These are phyloP conservation scores for Hibiscus trionum DNA, from an alignment of 345 rosid species.

Conservation along the genomic window DNA sequence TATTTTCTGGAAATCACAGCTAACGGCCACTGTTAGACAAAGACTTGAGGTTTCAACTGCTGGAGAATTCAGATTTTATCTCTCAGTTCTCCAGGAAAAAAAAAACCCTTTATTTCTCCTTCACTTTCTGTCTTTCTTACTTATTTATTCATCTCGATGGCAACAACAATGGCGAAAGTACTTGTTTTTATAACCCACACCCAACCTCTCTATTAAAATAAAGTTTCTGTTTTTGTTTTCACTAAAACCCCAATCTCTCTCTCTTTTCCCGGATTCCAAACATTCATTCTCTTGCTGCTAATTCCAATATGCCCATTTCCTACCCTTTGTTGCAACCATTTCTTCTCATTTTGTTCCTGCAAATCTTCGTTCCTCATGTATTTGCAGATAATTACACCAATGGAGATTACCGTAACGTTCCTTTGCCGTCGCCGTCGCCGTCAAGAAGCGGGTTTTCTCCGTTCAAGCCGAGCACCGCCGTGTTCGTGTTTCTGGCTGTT, in stretches of 20 bases:
- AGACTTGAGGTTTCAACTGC: too few relatives aligned
- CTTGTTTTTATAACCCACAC: too few relatives aligned
- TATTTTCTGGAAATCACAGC: too few relatives aligned
- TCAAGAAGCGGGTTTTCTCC: slow-evolving; percentile 15
- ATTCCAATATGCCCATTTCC: background rate
- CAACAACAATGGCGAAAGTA: too few relatives aligned
- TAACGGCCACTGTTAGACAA: too few relatives aligned
- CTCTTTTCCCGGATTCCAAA: background rate
- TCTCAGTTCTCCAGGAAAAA: too few relatives aligned
- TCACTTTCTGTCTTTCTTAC: too few relatives aligned
- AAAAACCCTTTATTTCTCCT: too few relatives aligned
- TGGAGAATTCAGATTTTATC: too few relatives aligned
- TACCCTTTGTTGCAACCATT: background rate
- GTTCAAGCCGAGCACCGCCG: slow-evolving; percentile 56
- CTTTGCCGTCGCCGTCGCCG: background rate
- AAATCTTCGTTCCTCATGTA: background rate
- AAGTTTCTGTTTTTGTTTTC: background rate
- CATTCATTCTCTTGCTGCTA: background rate
- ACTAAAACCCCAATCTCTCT: background rate
- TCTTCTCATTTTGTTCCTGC: background rate
- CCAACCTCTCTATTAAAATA: too few relatives aligned
- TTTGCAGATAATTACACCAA: background rate
- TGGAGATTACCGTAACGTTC: background rate
- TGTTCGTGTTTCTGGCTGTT: slow-evolving; percentile 43
- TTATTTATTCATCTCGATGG: too few relatives aligned